Conservation (phyloP, 148 eudicot species). For the Persicaria tinctoria region DNA sequence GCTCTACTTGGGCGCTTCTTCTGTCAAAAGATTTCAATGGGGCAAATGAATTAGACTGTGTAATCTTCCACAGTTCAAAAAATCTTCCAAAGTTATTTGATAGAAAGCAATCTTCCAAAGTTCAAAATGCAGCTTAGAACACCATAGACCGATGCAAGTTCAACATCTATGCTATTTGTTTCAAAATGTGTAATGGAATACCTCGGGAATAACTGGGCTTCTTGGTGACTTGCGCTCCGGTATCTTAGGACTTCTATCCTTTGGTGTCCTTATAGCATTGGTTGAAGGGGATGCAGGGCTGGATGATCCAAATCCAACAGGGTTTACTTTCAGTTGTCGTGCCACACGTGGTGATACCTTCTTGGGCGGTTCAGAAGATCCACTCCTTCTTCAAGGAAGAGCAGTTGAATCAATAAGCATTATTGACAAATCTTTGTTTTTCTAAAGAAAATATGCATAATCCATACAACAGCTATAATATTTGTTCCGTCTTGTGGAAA, state of each 20-base stretch:
- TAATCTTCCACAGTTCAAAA: background rate
- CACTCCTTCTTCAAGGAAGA: slow-evolving; percentile 33
- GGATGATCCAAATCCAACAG: slow-evolving; percentile 23
- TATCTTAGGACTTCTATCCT: slow-evolving; percentile 58
- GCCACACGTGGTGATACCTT: slow-evolving; percentile 48
- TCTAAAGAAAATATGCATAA: background rate
- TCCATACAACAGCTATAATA: no score
- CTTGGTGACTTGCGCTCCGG: slow-evolving; percentile 50
- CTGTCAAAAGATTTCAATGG: slow-evolving; percentile 21
- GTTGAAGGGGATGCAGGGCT: slow-evolving; percentile 46
- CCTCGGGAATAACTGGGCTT: slow-evolving; percentile 60
- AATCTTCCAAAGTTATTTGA: background rate
- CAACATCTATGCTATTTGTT: background rate
- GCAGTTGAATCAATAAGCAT: background rate
- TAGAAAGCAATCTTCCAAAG: background rate
- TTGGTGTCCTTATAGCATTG: slow-evolving; percentile 40
- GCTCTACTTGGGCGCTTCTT: slow-evolving; percentile 61
- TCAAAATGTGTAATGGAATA: slow-evolving; percentile 14
- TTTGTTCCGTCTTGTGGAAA: no score
- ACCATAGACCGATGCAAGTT: background rate
- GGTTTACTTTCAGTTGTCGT: slow-evolving; percentile 47
- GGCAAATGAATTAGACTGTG: background rate
- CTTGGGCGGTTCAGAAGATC: slow-evolving; percentile 39
- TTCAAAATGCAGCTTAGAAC: background rate
- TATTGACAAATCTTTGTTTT: background rate